Evolutionary conservation across 345 rosid genomes (phyloP).

Genomic region (Gossypium rotundifolium): DNA sequence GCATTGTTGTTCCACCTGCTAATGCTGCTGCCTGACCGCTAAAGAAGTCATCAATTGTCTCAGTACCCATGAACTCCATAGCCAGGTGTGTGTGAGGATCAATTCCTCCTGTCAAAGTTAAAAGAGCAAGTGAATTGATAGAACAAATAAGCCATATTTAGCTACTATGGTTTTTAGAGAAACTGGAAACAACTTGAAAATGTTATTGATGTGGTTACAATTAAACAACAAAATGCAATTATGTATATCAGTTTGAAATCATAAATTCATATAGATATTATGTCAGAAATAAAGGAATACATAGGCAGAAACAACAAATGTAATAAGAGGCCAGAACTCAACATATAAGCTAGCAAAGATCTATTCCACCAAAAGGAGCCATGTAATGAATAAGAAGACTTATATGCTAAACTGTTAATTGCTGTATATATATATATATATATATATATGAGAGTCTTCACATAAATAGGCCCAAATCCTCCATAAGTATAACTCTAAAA

Average conservation of each 20-base stretch:
- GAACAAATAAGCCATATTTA: slow-evolving; percentile 1
- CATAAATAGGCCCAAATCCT: too few relatives aligned
- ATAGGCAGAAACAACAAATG: background rate
- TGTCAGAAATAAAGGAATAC: background rate
- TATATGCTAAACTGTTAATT: too few relatives aligned
- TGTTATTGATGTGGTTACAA: background rate
- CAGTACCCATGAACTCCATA: slow-evolving; percentile 71
- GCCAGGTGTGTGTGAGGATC: slow-evolving; percentile 97
- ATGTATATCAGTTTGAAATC: background rate
- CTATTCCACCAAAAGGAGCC: background rate
- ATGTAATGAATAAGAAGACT: too few relatives aligned
- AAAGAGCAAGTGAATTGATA: background rate
- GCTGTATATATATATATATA: too few relatives aligned
- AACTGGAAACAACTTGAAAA: background rate
- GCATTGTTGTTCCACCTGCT: slow-evolving; percentile 99
- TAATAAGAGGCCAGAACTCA: background rate
- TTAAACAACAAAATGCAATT: background rate
- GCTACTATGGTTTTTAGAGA: background rate
- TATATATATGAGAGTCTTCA: too few relatives aligned
- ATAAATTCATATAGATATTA: background rate
- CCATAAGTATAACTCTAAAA: too few relatives aligned
- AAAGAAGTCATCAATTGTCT: slow-evolving; percentile 81
- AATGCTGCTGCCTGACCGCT: slow-evolving; percentile 97
- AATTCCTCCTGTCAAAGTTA: slow-evolving; percentile 38
- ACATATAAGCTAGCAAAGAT: background rate